These are phyloP conservation scores for Zygnema circumcarinatum DNA, from an alignment of 139 green algal genomes.

Conservation along the genomic window DNA sequence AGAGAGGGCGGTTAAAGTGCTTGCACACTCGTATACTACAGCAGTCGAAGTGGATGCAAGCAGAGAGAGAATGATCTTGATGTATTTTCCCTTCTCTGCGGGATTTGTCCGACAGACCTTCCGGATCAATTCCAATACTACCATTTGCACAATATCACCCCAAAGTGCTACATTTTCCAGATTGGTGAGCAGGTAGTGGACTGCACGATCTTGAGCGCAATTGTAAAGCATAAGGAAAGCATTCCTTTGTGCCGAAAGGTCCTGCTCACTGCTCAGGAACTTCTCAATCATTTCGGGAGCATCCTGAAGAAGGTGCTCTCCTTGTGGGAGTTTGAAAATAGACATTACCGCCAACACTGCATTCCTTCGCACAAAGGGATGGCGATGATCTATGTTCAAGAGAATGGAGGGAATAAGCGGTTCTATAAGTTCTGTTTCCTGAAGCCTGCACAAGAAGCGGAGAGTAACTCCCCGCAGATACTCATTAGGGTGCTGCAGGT, in stretches of 20 bases:
- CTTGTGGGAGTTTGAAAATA: constrained; percentile 92
- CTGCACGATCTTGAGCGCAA: constrained; percentile 76
- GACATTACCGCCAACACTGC: constrained; percentile 92
- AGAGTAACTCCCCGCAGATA: constrained; percentile 96
- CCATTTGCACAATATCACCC: constrained; percentile 96
- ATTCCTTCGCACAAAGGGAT: constrained; percentile 95
- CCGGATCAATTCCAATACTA: constrained; percentile 92
- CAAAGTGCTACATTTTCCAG: constrained; percentile 87
- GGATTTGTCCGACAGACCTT: constrained; percentile 90
- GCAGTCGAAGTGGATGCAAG: constrained; percentile 81
- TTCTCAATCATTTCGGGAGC: constrained; percentile 93
- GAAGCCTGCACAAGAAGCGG: constrained; percentile 94
- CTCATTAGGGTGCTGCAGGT: constrained; percentile 99
- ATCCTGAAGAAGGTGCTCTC: constrained; percentile 90
- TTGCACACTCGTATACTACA: constrained; percentile 96
- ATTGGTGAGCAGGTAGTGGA: constrained; percentile 86
- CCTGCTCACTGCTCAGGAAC: constrained; percentile 82
- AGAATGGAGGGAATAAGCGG: constrained; percentile 93
- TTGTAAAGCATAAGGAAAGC: constrained; percentile 92
- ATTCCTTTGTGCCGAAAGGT: constrained; percentile 91
- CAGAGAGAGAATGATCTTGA: constrained; percentile 98
- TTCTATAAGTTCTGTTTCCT: constrained; percentile 97
- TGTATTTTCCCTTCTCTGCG: constrained; percentile 92
- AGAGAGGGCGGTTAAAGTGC: constrained; percentile 86
- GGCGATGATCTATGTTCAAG: constrained; percentile 94